These are phyloP conservation scores for Tetrahymena malaccensis DNA, from an alignment of 73 alveolate species.

Conservation along the genomic window DNA sequence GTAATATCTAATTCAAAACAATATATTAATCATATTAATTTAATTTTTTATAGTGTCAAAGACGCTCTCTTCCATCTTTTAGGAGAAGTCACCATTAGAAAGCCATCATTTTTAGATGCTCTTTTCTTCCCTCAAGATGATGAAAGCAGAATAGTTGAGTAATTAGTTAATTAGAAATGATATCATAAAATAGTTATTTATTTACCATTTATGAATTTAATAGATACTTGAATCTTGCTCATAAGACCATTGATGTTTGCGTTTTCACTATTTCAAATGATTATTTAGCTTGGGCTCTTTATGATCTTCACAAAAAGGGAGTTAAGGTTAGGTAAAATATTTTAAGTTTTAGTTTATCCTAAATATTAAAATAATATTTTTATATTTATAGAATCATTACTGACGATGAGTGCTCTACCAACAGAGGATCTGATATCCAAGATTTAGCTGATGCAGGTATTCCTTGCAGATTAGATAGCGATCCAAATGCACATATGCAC, in stretches of 20 bases:
- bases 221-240: slow-evolving; percentile 47
- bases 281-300: slow-evolving; percentile 68
- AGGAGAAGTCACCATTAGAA: background rate
- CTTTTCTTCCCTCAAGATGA: background rate
- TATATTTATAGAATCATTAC: slow-evolving; percentile 55
- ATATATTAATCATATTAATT: background rate
- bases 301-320: slow-evolving; percentile 71
- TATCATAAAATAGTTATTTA: background rate
- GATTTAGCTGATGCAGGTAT: slow-evolving; percentile 70
- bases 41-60: background rate
- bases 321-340: slow-evolving; percentile 41
- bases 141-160: background rate
- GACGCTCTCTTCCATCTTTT: background rate
- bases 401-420: slow-evolving; percentile 86
- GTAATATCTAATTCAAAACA: background rate
- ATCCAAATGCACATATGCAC: slow-evolving; percentile 86
- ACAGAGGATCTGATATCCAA: slow-evolving; percentile 70
- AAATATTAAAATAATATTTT: background rate
- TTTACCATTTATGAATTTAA: background rate
- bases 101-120: background rate
- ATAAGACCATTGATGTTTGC: slow-evolving; percentile 66
- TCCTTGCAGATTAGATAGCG: slow-evolving; percentile 75
- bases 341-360: background rate
- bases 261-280: slow-evolving; percentile 84
- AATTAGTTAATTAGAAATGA: background rate